These are phyloP conservation scores for Phaeoacremonium minimum DNA, from an alignment of 2,329 filamentous ascomycete species.

Conservation along the genomic window DNA sequence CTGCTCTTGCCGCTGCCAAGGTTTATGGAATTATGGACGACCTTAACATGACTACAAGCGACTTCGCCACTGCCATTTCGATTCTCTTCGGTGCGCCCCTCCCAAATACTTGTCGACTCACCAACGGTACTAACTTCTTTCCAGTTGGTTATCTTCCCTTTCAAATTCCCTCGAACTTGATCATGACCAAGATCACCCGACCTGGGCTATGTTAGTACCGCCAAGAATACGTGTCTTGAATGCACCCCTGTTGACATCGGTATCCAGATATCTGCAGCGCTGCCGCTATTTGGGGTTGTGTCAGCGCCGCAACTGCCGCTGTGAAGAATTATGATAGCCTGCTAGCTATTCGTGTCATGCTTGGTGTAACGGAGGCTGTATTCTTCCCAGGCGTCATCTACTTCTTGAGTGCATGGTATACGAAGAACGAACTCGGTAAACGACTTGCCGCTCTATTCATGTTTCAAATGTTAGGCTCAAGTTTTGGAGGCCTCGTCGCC, in stretches of 20 bases:
- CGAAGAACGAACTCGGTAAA: conserved; percentile 28
- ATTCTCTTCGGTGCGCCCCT: conserved; percentile 43
- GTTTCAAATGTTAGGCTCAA: conserved; percentile 29
- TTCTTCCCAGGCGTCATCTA: conserved; percentile 33
- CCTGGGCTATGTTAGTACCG: no score
- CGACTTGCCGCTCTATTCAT: conserved; percentile 29
- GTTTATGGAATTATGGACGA: conserved; percentile 33
- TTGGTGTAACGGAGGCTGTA: conserved; percentile 28
- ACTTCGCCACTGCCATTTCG: conserved; percentile 33
- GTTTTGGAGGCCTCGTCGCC: conserved; percentile 45
- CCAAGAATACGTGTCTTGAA: no score
- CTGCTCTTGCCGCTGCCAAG: conserved; percentile 30
- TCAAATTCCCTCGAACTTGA: conserved; percentile 26
- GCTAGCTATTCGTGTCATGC: conserved; percentile 26
- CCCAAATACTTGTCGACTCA: no score
- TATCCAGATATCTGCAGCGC: conserved; percentile 21
- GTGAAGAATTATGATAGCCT: conserved; percentile 25
- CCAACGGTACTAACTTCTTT: no score
- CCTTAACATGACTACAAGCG: conserved; percentile 25
- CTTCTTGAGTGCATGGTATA: conserved; percentile 35
- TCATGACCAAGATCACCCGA: conserved; percentile 16
- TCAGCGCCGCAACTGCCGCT: conserved; percentile 26
- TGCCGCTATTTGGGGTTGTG: conserved; percentile 22
- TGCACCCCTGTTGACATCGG: no score
- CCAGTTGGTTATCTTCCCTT: conserved; percentile 39